Evolutionary conservation across 2,329 filamentous ascomycete genomes (phyloP).

Genomic region (Colletotrichum sp.): DNA sequence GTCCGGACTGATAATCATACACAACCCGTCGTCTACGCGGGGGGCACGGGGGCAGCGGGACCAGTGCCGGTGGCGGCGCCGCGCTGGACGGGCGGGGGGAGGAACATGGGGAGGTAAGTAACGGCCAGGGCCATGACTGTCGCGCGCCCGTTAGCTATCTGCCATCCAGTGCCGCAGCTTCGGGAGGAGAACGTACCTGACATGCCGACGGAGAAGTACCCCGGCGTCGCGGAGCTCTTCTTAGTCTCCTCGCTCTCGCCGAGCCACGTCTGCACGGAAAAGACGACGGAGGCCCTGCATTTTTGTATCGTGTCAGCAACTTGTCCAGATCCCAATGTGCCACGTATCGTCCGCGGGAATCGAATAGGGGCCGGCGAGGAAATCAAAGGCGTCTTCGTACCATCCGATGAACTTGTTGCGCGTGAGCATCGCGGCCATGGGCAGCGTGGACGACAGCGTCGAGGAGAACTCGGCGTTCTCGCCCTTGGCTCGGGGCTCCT

Average conservation of each 20-base stretch:
- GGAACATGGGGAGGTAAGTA: conserved; percentile 56
- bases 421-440: conserved; percentile 96
- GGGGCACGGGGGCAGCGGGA: conserved; percentile 31
- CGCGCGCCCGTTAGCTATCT: background rate
- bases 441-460: conserved; percentile 77
- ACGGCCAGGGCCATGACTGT: conserved; percentile 65
- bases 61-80: conserved; percentile 36
- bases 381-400: conserved; percentile 38
- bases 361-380: too few species aligned
- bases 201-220: conserved; percentile 78
- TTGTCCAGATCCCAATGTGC: background rate
- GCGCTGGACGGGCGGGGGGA: conserved; percentile 41
- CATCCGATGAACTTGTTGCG: conserved; percentile 82
- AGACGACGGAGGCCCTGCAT: conserved; percentile 73
- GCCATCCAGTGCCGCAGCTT: background rate
- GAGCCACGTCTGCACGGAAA: conserved; percentile 78
- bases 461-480: conserved; percentile 73
- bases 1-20: background rate
- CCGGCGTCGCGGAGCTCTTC: conserved; percentile 71
- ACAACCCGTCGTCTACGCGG: conserved; percentile 19
- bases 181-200: conserved; percentile 61
- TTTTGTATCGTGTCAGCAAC: background rate
- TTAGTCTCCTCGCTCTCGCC: conserved; percentile 73
- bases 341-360: background rate
- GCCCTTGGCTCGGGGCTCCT: conserved; percentile 72